Evolutionary conservation across 2,329 filamentous ascomycete species (phyloP).

Genomic region (Fusarium anthophilum): DNA sequence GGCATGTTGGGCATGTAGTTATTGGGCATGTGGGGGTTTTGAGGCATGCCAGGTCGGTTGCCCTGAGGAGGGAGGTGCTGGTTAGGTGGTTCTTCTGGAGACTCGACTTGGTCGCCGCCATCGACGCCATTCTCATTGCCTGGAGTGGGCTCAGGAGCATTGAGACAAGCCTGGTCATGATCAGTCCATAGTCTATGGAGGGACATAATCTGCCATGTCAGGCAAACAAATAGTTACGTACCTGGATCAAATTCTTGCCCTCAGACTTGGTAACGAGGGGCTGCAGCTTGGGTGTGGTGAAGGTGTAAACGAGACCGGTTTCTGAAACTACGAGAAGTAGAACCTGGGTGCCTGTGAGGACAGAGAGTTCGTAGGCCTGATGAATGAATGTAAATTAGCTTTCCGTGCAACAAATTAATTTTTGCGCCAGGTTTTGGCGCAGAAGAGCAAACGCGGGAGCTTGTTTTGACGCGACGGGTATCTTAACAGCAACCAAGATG

Average conservation of each 20-base stretch:
- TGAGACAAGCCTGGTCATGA: slow-evolving; percentile 83
- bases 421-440: not conserved
- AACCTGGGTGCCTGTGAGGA: slow-evolving; percentile 97
- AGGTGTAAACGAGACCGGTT: slow-evolving; percentile 96
- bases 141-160: slow-evolving; percentile 88
- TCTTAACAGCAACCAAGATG: not conserved
- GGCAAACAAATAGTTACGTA: slow-evolving; percentile 55
- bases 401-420: not conserved
- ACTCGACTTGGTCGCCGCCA: slow-evolving; percentile 80
- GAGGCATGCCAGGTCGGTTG: slow-evolving; percentile 72
- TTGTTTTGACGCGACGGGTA: slow-evolving; percentile 18
- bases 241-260: slow-evolving; percentile 99
- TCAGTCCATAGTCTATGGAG: not conserved
- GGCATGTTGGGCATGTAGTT: slow-evolving; percentile 72
- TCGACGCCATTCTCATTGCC: slow-evolving; percentile 86
- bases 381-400: slow-evolving; percentile 33
- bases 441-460: not conserved
- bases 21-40: slow-evolving; percentile 69
- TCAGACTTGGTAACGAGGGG: slow-evolving; percentile 98
- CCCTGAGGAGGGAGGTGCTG: slow-evolving; percentile 74
- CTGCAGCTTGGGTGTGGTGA: slow-evolving; percentile 97
- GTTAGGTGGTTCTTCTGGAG: slow-evolving; percentile 86
- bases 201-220: not conserved
- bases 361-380: slow-evolving; percentile 96
- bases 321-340: slow-evolving; percentile 96